Evolutionary conservation across 345 rosid species (phyloP), one percentile per base, ranked within the genome.

Genomic region (Clausena lansium): DNA sequence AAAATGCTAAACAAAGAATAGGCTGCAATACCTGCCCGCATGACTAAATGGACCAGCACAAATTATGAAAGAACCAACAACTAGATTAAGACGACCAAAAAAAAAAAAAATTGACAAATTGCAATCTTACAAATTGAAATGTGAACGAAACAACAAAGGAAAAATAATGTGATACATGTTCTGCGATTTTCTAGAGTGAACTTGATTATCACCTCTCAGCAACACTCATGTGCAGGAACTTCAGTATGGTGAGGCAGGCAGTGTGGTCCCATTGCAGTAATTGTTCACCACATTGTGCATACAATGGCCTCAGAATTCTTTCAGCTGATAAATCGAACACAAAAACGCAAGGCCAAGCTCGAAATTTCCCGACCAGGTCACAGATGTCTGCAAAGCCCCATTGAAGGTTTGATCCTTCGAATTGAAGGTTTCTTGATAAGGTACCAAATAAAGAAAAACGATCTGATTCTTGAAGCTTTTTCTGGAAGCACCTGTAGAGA

Each of bases 181-280:
- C 75, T 1, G 7, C 7, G 30, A 73, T 25, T 50, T 78, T 66
- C 41, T 61, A 50, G 66, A 62, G 72, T 74, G 65, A 59, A 77
- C 45, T 83, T 70, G 57, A 58, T 45, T 77, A 67, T 77, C 77
- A 71, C 64, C 70, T 67, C 71, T 45, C 77, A 75, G 74, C 70
- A 77, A 54, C 35, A 66, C 58, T 27, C 65, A 9, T 45, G 62
- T 55, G 66, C 70, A 67, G n/a, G 45, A 60, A 62, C 59, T 61
- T 41, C 73, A 66, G 62, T n/a, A 41, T 30, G 55, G 41, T 47
- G 72, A 75, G 57, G 20, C 22, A 52, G 54, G 72, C 72, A 15
- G 32, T 50, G 35, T 63, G 62, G 38, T 71, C 72, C 57, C 64
- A 41, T 25, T n/a, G 77, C 74, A 36, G 61, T 25, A 24, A 25